Base-by-base conservation (phyloP, 495 filamentous ascomycete genomes). In the Rhypophila decipiens region DNA sequence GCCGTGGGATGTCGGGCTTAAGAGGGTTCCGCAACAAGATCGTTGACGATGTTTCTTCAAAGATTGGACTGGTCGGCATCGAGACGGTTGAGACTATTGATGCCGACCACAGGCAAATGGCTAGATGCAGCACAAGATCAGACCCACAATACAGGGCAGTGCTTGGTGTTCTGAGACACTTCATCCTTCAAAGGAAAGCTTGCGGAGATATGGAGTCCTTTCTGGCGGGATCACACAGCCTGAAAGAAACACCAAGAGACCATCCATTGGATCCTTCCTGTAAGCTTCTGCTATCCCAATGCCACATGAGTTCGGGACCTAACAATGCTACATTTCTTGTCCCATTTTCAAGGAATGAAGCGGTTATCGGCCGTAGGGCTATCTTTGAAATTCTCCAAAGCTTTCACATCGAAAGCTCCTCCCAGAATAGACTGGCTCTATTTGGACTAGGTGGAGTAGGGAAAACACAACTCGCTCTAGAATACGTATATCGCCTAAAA, bases 381-480 rank as follows among this genome's bases (percentile, higher is more conserved):
- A 64, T 65, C 13, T 60, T 76, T 37, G 42, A 53, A 9, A 37
- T 61, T 20, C 64, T 76, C 24, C 45, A 57, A 19, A 11, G 51
- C 7, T 60, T 19, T 44, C 47, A 18, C 29, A 18, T 43, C 39
- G 23, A 42, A 37, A 37, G 13, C 1, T 22, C 12, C 22, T 53
- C 27, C 44, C 35, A 24, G 27, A 33, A 17, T 37, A 46, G 70
- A 33, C 57, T 59, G 2, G 61, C 24, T 17, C 22, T 4, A 1
- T 48, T 21, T 12, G 21, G 21, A 7, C 24, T n/a, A 8, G 17
- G n/a, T 49, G 42, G 34, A 43, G 29, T 24, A 19, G 19, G 15
- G 31, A 80, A 80, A 63, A 73, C 73, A 1, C 73, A 79, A 47
- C 69, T 79, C 38, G 75, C 77, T 1, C 70, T 82, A 37, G 72